phyloP scores from a whole-genome alignment of 306 rosid genomes.

The Hippophae tibetana region DNA sequence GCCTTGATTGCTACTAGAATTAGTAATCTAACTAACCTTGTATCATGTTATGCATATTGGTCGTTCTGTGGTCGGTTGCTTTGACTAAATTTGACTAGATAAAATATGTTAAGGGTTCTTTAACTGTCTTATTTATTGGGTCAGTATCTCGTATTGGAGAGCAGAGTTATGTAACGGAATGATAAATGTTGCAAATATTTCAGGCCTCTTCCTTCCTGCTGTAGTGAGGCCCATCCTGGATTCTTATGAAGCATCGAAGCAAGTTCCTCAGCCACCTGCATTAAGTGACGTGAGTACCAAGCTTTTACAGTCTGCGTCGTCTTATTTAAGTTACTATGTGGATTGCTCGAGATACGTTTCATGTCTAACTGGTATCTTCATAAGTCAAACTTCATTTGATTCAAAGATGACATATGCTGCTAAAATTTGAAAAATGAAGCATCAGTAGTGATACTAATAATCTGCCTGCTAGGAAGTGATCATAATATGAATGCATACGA shows the following conservation, averaged over 20 bases:
- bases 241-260: conserved; percentile 63
- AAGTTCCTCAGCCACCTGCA: conserved; percentile 63
- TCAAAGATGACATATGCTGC: no score
- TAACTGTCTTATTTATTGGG: background rate
- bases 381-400: no score
- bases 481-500: no score
- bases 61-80: no score
- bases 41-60: no score
- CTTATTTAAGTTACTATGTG: background rate
- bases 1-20: no score
- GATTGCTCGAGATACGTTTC: no score
- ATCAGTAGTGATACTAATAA: no score
- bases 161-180: conserved; percentile 12
- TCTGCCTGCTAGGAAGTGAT: no score
- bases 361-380: no score
- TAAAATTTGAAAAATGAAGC: no score
- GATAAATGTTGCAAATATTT: conserved; percentile 18
- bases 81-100: background rate
- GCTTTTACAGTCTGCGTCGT: background rate
- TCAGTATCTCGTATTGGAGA: conserved; percentile 1
- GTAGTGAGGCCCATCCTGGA: conserved; percentile 87
- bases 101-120: background rate
- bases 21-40: no score
- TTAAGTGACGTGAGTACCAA: conserved; percentile 62
- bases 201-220: conserved; percentile 94